A percentile compares a stretch with the other conserved stretches of the same genome.
Conservation (phyloP, 2,329 filamentous ascomycete genomes). For the Ophiocordyceps camponoti-rufipedis region DNA sequence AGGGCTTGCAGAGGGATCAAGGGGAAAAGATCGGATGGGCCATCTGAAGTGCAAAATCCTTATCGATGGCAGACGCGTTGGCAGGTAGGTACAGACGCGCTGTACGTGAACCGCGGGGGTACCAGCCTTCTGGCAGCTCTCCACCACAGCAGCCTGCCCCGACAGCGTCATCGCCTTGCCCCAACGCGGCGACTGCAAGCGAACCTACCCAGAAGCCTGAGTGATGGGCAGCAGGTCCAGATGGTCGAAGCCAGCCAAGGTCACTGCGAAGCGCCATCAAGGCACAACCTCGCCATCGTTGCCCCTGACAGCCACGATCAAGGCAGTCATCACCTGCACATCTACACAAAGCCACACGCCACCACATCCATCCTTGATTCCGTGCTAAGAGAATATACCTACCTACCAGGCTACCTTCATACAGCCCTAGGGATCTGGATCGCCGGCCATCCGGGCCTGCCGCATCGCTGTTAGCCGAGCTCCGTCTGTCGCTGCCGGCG, state of each 20-base stretch:
- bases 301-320: too few species aligned
- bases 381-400: background rate
- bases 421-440: slow-evolving; percentile 26
- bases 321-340: background rate
- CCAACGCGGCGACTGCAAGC: background rate
- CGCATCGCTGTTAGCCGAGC: slow-evolving; percentile 7
- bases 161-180: background rate
- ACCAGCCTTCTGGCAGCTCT: background rate
- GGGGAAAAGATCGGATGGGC: background rate
- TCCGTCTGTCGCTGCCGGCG: background rate
- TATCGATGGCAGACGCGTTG: background rate
- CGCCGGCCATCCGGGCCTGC: slow-evolving; percentile 35
- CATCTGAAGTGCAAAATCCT: background rate
- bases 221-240: background rate
- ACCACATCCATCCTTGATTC: slow-evolving; percentile 1
- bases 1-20: background rate
- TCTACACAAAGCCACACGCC: background rate
- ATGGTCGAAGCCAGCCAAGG: background rate
- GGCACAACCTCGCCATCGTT: too few species aligned
- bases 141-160: background rate
- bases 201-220: background rate
- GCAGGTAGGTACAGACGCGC: background rate
- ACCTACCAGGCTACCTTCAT: too few species aligned
- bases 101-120: background rate
- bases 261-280: background rate